Evolutionary conservation across 2,329 filamentous ascomycete species (phyloP).

Genomic region (Fusarium domesticum): DNA sequence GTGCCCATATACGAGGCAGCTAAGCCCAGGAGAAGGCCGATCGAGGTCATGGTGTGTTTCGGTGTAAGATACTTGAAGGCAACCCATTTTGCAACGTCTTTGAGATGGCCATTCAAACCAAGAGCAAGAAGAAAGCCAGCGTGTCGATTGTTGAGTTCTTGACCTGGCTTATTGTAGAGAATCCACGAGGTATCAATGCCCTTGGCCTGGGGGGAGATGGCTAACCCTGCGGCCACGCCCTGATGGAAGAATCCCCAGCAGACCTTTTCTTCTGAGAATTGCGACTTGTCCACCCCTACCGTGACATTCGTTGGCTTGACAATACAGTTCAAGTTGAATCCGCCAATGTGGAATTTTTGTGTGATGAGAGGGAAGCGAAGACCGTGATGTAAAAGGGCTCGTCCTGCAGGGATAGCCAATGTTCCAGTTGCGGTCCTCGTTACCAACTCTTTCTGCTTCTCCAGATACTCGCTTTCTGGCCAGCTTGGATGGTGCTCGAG

Average conservation of each 20-base stretch:
- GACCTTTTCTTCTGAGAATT: slow-evolving; percentile 93
- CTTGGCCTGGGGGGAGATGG: slow-evolving; percentile 83
- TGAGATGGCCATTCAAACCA: slow-evolving; percentile 92
- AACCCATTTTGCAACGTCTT: slow-evolving; percentile 92
- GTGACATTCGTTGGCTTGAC: slow-evolving; percentile 91
- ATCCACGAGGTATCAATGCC: slow-evolving; percentile 99
- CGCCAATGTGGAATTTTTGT: slow-evolving; percentile 83
- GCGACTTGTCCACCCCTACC: slow-evolving; percentile 83
- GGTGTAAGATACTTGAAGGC: slow-evolving; percentile 99
- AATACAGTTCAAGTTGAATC: slow-evolving; percentile 87
- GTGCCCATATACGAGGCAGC: slow-evolving; percentile 93
- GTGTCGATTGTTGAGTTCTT: slow-evolving; percentile 91
- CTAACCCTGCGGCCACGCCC: slow-evolving; percentile 86
- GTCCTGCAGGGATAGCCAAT: slow-evolving; percentile 81
- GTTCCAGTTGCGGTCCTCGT: slow-evolving; percentile 84
- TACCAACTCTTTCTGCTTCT: slow-evolving; percentile 88
- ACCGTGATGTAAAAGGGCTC: slow-evolving; percentile 84
- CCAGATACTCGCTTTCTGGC: slow-evolving; percentile 82
- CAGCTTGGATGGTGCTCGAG: slow-evolving; percentile 72
- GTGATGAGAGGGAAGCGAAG: slow-evolving; percentile 85
- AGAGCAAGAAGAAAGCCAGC: slow-evolving; percentile 89
- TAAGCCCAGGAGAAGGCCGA: slow-evolving; percentile 86
- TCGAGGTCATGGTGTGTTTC: slow-evolving; percentile 98
- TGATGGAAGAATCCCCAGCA: slow-evolving; percentile 99
- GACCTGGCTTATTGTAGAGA: slow-evolving; percentile 86